A percentile compares a stretch with the other conserved stretches of the same genome.
phyloP scores from a whole-genome alignment of 148 eudicot genomes.

The Vaccinium vitisidaea region DNA sequence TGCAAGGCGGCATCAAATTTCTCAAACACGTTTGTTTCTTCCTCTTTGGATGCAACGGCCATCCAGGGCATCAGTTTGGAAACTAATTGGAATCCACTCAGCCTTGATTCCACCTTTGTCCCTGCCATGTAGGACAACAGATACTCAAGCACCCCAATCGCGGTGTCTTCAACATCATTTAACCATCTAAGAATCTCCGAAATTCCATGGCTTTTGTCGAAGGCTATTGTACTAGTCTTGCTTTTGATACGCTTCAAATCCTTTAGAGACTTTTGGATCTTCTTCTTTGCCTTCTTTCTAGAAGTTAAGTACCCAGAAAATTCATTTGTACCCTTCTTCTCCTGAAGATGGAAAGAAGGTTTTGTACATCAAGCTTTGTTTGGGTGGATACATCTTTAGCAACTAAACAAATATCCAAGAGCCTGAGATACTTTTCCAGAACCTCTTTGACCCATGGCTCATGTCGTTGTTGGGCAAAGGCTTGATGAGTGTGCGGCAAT shows the following conservation, averaged over 20 bases:
- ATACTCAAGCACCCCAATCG: slow-evolving; percentile 21
- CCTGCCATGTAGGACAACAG: slow-evolving; percentile 16
- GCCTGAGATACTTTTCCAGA: slow-evolving; percentile 38
- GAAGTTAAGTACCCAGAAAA: slow-evolving; percentile 24
- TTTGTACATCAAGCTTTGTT: slow-evolving; percentile 35
- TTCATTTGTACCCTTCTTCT: slow-evolving; percentile 33
- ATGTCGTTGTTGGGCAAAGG: background rate
- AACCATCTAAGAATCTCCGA: slow-evolving; percentile 10
- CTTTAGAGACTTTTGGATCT: slow-evolving; percentile 32
- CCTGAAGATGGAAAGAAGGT: slow-evolving; percentile 35
- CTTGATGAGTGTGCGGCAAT: slow-evolving; percentile 19
- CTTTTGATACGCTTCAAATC: slow-evolving; percentile 22
- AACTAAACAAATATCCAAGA: slow-evolving; percentile 46
- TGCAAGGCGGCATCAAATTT: slow-evolving; percentile 13
- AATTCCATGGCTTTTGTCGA: background rate
- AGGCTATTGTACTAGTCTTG: background rate
- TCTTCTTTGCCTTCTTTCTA: slow-evolving; percentile 35
- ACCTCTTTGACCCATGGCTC: slow-evolving; percentile 11
- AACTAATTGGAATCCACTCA: background rate
- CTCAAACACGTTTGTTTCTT: background rate
- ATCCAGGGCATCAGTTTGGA: no score
- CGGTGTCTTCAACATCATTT: slow-evolving; percentile 23
- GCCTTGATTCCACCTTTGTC: slow-evolving; percentile 7
- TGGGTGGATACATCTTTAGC: slow-evolving; percentile 35
- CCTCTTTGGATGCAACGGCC: no score